Percentiles rank a stretch among this genome's conserved stretches.
These are phyloP conservation scores for Rugonectria rugulosa DNA, from an alignment of 2,329 filamentous ascomycete species.

Conservation along the genomic window DNA sequence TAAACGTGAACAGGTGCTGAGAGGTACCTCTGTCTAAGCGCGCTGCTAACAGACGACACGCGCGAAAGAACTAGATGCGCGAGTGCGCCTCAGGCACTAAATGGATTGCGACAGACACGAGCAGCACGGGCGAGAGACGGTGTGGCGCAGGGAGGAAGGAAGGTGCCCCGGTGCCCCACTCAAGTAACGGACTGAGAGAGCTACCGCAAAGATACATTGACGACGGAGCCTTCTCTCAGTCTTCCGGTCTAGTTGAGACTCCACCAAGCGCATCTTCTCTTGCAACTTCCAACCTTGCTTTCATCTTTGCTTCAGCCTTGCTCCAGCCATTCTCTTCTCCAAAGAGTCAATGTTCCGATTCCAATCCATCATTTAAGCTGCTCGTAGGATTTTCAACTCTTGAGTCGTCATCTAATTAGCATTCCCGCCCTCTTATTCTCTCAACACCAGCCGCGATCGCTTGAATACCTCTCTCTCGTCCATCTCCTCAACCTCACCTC, in stretches of 20 bases:
- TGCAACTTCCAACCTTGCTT: conserved; percentile 5
- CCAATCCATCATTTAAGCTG: neutral
- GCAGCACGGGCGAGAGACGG: too few relatives aligned
- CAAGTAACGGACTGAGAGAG: too few relatives aligned
- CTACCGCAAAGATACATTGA: neutral
- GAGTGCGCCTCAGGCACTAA: too few relatives aligned
- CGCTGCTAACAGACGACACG: too few relatives aligned
- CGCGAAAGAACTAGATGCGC: neutral
- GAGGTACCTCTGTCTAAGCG: too few relatives aligned
- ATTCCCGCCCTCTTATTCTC: neutral
- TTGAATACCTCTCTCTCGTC: neutral
- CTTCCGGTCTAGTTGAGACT: neutral
- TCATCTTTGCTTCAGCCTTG: neutral
- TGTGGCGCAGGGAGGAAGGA: too few relatives aligned
- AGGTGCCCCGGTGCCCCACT: too few relatives aligned
- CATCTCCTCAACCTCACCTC: neutral
- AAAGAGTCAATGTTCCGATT: neutral
- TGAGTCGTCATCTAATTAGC: neutral
- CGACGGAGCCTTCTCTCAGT: neutral
- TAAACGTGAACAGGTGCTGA: neutral
- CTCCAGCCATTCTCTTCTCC: neutral
- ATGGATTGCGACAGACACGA: too few relatives aligned
- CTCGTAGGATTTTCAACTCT: neutral
- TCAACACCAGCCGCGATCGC: too few relatives aligned
- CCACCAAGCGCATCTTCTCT: neutral